Conservation (phyloP, 352 stramenopile genomes). For the Pythium volutum region DNA sequence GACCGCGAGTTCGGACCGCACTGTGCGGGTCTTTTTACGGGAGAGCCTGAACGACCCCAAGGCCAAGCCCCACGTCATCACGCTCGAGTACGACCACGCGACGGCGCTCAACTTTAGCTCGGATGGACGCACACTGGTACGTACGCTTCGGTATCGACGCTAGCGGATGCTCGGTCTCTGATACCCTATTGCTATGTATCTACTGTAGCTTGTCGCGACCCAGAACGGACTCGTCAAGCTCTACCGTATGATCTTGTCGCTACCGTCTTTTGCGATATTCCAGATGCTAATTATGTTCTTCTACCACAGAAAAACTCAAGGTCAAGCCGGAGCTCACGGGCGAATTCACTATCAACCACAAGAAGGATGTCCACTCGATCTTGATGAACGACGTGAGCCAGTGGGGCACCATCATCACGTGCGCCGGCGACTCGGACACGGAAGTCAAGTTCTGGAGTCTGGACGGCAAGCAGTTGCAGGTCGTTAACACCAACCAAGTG, state of each 20-base stretch:
- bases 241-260: conserved; percentile 46
- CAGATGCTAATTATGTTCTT: not conserved
- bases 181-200: not conserved
- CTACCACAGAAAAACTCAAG: conserved; percentile 65
- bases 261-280: not conserved
- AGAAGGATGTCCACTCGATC: conserved; percentile 75
- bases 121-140: conserved; percentile 64
- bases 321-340: conserved; percentile 63
- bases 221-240: conserved; percentile 67
- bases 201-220: conserved; percentile 45
- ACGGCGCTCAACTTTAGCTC: conserved; percentile 75
- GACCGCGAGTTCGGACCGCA: conserved; percentile 72
- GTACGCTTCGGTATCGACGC: not conserved
- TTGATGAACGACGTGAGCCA: conserved; percentile 82
- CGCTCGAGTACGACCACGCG: conserved; percentile 76
- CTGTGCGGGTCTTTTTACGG: conserved; percentile 65
- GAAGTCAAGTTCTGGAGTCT: conserved; percentile 84
- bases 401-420: conserved; percentile 79
- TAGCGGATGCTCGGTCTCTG: not conserved
- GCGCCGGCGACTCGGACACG: conserved; percentile 60
- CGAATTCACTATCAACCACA: conserved; percentile 63
- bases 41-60: conserved; percentile 65
- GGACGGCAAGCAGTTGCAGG: conserved; percentile 59
- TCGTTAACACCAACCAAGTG: conserved; percentile 80
- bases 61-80: conserved; percentile 56